These are phyloP conservation scores for Pichia sp. DNA, from an alignment of 1,139 yeast species.

Conservation along the genomic window DNA sequence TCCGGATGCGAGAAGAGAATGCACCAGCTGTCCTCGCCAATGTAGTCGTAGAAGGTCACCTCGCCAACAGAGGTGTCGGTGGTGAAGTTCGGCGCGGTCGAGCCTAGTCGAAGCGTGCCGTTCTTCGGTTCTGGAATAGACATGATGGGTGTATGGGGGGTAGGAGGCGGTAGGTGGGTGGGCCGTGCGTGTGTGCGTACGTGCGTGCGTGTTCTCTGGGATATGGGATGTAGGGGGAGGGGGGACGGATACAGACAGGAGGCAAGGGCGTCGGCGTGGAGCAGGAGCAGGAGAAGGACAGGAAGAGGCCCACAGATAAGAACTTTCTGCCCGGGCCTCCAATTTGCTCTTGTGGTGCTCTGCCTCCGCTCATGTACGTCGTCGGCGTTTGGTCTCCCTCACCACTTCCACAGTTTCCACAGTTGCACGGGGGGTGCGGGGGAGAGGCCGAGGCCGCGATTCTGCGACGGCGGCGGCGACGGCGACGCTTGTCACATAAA, in stretches of 20 bases:
- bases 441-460: neutral
- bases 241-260: too few species aligned
- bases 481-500: neutral
- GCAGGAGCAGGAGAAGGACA: too few species aligned
- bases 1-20: constrained; percentile 83
- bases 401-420: constrained; percentile 1
- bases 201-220: too few species aligned
- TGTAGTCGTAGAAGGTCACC: constrained; percentile 69
- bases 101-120: constrained; percentile 44
- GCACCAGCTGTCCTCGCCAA: constrained; percentile 66
- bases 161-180: neutral
- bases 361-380: neutral
- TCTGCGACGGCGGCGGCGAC: neutral
- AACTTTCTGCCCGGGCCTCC: too few species aligned
- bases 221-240: too few species aligned
- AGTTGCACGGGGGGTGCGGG: neutral
- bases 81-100: constrained; percentile 75
- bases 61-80: constrained; percentile 72
- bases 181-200: too few species aligned
- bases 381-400: constrained; percentile 1
- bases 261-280: too few species aligned
- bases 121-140: constrained; percentile 28
- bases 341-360: neutral
- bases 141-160: constrained; percentile 16
- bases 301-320: too few species aligned